These are phyloP conservation scores for Salix exigua DNA, from an alignment of 345 rosid genomes.

Conservation along the genomic window DNA sequence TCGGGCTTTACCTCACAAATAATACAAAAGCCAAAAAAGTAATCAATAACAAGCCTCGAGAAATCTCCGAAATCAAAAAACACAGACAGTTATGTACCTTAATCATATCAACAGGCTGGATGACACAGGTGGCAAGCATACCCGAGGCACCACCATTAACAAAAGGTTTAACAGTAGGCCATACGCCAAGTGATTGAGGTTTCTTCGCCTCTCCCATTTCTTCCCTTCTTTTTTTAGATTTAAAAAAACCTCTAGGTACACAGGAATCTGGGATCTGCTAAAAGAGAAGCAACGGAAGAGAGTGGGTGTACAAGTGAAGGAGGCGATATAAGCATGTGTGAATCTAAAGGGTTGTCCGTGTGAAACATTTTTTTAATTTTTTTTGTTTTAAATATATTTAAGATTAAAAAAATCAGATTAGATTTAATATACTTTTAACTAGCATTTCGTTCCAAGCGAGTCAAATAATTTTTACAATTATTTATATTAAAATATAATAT, in stretches of 20 bases:
- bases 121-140: constrained; percentile 97
- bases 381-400: too few relatives aligned
- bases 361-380: too few relatives aligned
- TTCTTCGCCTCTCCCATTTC: constrained; percentile 63
- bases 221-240: neutral
- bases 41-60: neutral
- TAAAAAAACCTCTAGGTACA: neutral
- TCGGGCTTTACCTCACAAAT: neutral
- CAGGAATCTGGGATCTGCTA: neutral
- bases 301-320: neutral
- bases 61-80: neutral
- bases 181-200: constrained; percentile 47
- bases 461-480: too few relatives aligned
- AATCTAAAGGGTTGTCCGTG: too few relatives aligned
- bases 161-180: constrained; percentile 89
- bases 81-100: constrained; percentile 45
- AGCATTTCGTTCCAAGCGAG: too few relatives aligned
- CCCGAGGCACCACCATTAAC: constrained; percentile 95
- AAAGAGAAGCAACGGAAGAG: constrained; percentile 2
- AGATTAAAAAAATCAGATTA: too few relatives aligned
- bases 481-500: too few relatives aligned
- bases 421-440: too few relatives aligned
- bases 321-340: neutral
- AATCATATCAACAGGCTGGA: constrained; percentile 96
- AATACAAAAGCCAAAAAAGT: neutral